Percentiles rank a stretch among this genome's conserved stretches.
Conservation (phyloP, 2,329 filamentous ascomycete species). For the Boeremia lycopersici region DNA sequence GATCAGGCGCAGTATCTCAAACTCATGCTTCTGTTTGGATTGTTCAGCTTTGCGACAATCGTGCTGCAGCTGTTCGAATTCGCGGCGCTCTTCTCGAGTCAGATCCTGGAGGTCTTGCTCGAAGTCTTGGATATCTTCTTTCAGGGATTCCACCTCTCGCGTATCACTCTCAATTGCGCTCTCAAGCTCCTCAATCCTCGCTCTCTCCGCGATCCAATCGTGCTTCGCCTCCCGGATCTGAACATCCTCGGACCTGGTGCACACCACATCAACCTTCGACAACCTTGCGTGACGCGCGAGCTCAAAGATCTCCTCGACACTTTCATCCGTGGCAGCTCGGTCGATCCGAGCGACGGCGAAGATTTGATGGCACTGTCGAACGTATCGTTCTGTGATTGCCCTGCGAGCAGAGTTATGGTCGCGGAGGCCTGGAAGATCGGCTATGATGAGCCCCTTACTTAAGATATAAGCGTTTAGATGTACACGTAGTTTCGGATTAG, state of each 20-base stretch:
- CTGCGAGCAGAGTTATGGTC: slow-evolving; percentile 55
- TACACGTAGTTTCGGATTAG: slow-evolving; percentile 56
- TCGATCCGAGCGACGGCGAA: slow-evolving; percentile 54
- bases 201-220: slow-evolving; percentile 14
- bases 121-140: slow-evolving; percentile 7
- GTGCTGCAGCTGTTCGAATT: no score
- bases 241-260: slow-evolving; percentile 29
- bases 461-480: slow-evolving; percentile 54
- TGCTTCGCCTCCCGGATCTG: slow-evolving; percentile 16
- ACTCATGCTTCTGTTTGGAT: no score
- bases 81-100: slow-evolving; percentile 20
- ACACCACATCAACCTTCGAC: slow-evolving; percentile 37
- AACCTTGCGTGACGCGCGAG: slow-evolving; percentile 48
- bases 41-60: no score
- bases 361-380: slow-evolving; percentile 55
- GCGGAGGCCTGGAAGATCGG: slow-evolving; percentile 58
- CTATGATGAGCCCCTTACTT: slow-evolving; percentile 56
- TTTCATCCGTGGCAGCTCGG: slow-evolving; percentile 51
- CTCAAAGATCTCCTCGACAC: slow-evolving; percentile 51
- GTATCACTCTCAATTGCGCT: slow-evolving; percentile 7
- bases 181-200: slow-evolving; percentile 17
- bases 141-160: slow-evolving; percentile 9
- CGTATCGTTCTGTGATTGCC: slow-evolving; percentile 54
- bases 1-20: slow-evolving; percentile 27
- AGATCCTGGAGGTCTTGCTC: slow-evolving; percentile 4